Base-by-base conservation (phyloP, 345 rosid species). In the Gossypium herbaceum region DNA sequence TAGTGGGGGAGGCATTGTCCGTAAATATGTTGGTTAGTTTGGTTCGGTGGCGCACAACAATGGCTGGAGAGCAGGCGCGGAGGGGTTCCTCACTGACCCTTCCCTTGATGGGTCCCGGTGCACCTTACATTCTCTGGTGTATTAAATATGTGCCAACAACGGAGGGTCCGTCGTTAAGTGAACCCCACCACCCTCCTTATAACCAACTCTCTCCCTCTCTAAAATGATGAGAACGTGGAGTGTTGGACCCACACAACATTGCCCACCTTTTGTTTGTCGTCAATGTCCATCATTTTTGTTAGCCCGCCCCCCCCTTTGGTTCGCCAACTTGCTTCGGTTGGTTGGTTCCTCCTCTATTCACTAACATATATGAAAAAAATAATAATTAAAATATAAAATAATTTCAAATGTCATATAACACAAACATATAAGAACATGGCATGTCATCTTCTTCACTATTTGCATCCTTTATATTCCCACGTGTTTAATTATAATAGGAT, bases 21-120 rank as follows among this genome's bases (percentile, higher is more conserved):
- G 68, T 70, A 24, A 34, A 34, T 66, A 79, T 74, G 79, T 57
- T 48, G 12, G 12, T 44, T n/a, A 77, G 54, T 29, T 71, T 48
- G 24, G 55, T 56, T 75, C 3, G 76, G 68, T 60, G 84, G 82
- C 66, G 11, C 65, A 39, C 65, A 58, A 19, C 7, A 45, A 66
- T 44, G 29, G 29, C 39, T 52, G 19, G 10, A 52, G 57, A 19
- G 1, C 19, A 15, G 19, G 57, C 22, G 22, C 41, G 41, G 41
- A 34, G 41, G 7, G 57, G 57, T 20, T 13, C 7, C 5, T 15
- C 5, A 17, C 0, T n/a, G 17, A 15, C 19, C 65, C 19, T 15
- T 6, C 43, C 43, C 29, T 2, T 13, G 4, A 4, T 19, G 60
- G 75, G 41, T 15, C 79, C 75, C 74, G 52, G 12, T 27, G 20